phyloP scores from a whole-genome alignment of 2,329 filamentous ascomycete genomes.

The Penicillium sp. region DNA sequence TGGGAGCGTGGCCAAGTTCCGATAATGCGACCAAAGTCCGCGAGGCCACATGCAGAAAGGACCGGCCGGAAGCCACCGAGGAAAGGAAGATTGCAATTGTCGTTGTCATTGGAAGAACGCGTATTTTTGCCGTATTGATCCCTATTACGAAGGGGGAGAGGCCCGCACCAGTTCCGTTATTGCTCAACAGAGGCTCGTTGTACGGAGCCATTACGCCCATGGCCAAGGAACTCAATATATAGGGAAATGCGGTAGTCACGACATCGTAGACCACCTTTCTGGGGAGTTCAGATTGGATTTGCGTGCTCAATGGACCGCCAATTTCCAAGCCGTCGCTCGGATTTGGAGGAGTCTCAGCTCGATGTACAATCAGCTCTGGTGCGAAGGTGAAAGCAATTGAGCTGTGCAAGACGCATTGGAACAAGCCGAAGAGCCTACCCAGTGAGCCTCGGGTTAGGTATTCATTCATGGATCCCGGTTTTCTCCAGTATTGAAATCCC shows the following conservation, averaged over 20 bases:
- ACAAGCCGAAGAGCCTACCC: slow-evolving; percentile 56
- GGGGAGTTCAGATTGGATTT: slow-evolving; percentile 56
- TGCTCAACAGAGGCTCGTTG: slow-evolving; percentile 57
- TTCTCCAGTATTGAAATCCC: slow-evolving; percentile 56
- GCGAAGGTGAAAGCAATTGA: slow-evolving; percentile 59
- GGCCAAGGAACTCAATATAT: slow-evolving; percentile 59
- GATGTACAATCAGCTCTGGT: slow-evolving; percentile 59
- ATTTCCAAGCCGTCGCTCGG: not conserved
- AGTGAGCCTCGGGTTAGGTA: slow-evolving; percentile 51
- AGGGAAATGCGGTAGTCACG: slow-evolving; percentile 62
- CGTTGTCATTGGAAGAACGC: slow-evolving; percentile 68
- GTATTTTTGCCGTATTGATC: slow-evolving; percentile 59
- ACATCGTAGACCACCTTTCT: slow-evolving; percentile 59
- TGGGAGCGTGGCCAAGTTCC: slow-evolving; percentile 65
- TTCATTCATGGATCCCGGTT: slow-evolving; percentile 53
- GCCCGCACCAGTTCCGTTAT: slow-evolving; percentile 58
- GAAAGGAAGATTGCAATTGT: slow-evolving; percentile 77
- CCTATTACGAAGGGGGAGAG: slow-evolving; percentile 51
- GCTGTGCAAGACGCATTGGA: slow-evolving; percentile 54
- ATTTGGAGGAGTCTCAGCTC: slow-evolving; percentile 45
- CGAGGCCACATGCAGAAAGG: slow-evolving; percentile 73
- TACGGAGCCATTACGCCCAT: slow-evolving; percentile 65
- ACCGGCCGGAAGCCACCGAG: slow-evolving; percentile 77
- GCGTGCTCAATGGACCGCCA: slow-evolving; percentile 1
- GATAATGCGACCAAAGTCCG: slow-evolving; percentile 69